phyloP scores from a whole-genome alignment of 192 early-diverging fungal genomes.

The Geosiphon pyriformis region DNA sequence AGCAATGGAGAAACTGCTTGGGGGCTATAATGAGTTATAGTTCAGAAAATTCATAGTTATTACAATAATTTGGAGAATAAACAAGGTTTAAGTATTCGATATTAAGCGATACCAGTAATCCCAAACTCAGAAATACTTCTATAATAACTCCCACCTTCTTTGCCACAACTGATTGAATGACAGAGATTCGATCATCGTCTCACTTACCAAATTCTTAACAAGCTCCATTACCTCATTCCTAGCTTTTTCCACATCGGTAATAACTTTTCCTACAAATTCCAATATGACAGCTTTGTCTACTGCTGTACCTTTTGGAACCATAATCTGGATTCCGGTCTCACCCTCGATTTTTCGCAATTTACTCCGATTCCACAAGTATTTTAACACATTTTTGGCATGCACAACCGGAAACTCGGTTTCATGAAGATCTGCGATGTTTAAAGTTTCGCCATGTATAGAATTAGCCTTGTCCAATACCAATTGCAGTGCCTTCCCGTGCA shows the following conservation, averaged over 20 bases:
- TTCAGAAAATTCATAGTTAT: background rate
- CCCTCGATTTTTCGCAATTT: constrained; percentile 76
- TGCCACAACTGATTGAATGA: too few relatives aligned
- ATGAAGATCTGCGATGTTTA: constrained; percentile 62
- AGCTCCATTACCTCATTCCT: constrained; percentile 47
- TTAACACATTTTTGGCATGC: constrained; percentile 62
- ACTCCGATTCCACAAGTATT: constrained; percentile 68
- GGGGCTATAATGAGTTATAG: constrained; percentile 29
- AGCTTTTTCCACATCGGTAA: constrained; percentile 58
- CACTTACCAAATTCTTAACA: constrained; percentile 48
- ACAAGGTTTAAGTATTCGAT: too few relatives aligned
- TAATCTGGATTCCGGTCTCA: constrained; percentile 56
- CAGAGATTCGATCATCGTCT: too few relatives aligned
- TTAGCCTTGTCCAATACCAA: constrained; percentile 80
- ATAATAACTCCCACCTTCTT: too few relatives aligned
- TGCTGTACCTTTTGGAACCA: constrained; percentile 43
- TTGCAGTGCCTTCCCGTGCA: constrained; percentile 66
- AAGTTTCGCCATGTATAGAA: constrained; percentile 61
- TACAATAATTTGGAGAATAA: too few relatives aligned
- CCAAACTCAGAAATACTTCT: too few relatives aligned
- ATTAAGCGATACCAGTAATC: too few relatives aligned
- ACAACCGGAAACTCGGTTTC: constrained; percentile 43
- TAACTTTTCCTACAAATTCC: constrained; percentile 74
- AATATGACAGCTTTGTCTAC: constrained; percentile 49
- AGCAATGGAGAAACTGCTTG: constrained; percentile 57